Conservation (phyloP, 1,284 basidiomycete genomes). For the Heterobasidion irregulare region DNA sequence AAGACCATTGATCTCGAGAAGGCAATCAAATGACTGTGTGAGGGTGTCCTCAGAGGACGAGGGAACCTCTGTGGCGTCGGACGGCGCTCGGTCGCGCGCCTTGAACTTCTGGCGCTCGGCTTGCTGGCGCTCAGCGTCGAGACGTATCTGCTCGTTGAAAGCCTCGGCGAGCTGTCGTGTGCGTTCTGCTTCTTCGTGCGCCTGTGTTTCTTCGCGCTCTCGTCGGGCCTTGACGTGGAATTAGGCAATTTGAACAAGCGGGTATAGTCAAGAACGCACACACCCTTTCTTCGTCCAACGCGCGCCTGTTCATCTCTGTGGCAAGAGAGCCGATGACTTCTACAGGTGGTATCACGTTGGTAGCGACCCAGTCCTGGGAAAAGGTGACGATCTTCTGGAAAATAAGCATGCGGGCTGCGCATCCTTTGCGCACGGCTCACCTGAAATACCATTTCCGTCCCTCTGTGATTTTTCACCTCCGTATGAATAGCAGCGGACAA, state of each 20-base stretch:
- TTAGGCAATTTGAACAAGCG: too few species aligned
- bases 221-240: conserved; percentile 17
- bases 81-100: conserved; percentile 52
- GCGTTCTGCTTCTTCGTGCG: conserved; percentile 35
- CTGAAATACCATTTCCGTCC: conserved; percentile 69
- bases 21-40: conserved; percentile 50
- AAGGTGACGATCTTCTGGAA: conserved; percentile 48
- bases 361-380: conserved; percentile 62
- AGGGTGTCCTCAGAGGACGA: conserved; percentile 36
- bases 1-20: conserved; percentile 50
- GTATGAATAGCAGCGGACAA: conserved; percentile 48
- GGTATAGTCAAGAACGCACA: conserved; percentile 10
- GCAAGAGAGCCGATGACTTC: conserved; percentile 64
- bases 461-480: conserved; percentile 52
- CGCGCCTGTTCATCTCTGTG: conserved; percentile 63
- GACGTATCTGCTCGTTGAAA: conserved; percentile 55
- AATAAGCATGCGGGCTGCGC: background rate
- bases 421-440: conserved; percentile 13
- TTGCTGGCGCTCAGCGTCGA: conserved; percentile 48
- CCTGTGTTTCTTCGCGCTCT: conserved; percentile 43
- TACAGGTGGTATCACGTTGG: conserved; percentile 43
- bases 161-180: conserved; percentile 40
- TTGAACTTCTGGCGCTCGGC: conserved; percentile 36
- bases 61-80: conserved; percentile 58
- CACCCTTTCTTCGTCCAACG: conserved; percentile 56